Percentiles rank a stretch among this genome's conserved stretches.
phyloP scores from a whole-genome alignment of 345 rosid species.

The Excoecaria cochinchinensis region DNA sequence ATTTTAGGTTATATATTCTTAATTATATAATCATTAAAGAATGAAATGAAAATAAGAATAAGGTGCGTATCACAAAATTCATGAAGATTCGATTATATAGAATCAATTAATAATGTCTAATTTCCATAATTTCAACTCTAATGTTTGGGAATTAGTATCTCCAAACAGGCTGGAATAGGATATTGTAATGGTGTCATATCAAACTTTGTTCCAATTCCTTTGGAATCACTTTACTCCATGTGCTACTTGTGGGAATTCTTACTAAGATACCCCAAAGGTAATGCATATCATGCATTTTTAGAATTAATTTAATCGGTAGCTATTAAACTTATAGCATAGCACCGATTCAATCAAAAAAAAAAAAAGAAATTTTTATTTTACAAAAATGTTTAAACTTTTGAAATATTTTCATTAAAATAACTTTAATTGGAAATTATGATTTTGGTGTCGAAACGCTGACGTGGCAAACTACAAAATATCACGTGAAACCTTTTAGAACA shows the following conservation, averaged over 20 bases:
- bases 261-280: neutral
- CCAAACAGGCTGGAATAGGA: neutral
- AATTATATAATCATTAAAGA: too few species aligned
- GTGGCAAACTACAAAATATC: too few species aligned
- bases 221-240: neutral
- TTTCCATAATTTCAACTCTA: neutral
- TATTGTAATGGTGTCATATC: neutral
- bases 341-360: too few species aligned
- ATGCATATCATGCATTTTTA: neutral
- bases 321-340: too few species aligned
- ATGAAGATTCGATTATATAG: neutral
- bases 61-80: neutral
- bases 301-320: neutral
- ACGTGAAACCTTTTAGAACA: too few species aligned
- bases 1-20: too few species aligned
- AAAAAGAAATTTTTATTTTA: too few species aligned
- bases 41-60: conserved; percentile 1
- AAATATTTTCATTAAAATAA: too few species aligned
- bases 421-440: too few species aligned
- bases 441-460: too few species aligned
- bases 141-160: conserved; percentile 2
- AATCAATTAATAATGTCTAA: neutral
- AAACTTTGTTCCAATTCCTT: neutral
- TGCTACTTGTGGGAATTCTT: neutral
- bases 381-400: too few species aligned